Evolutionary conservation across 805 yeast species (phyloP).

Genomic region (Barnettozyma botsteinii): DNA sequence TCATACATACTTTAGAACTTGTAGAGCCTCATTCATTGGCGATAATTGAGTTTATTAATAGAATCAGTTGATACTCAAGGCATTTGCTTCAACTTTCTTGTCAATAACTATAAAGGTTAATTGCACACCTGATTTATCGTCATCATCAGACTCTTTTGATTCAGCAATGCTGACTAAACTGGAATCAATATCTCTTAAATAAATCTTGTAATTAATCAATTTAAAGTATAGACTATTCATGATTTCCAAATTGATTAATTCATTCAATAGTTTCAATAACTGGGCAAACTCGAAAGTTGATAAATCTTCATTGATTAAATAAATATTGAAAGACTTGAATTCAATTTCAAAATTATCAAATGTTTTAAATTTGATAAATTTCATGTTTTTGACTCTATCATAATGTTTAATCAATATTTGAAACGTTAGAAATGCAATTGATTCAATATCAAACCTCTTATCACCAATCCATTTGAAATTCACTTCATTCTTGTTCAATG

Average conservation of each 20-base stretch:
- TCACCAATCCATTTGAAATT: conserved; percentile 7
- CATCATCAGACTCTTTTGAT: background rate
- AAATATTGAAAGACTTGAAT: too few species aligned
- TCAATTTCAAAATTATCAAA: too few species aligned
- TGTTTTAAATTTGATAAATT: too few species aligned
- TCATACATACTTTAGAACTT: too few species aligned
- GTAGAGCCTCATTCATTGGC: too few species aligned
- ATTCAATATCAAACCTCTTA: conserved; percentile 4
- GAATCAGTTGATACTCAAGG: too few species aligned
- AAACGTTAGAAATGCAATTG: conserved; percentile 3
- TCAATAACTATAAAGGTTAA: too few species aligned
- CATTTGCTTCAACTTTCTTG: too few species aligned
- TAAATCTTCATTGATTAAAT: background rate
- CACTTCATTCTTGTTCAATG: background rate
- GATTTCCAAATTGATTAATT: background rate
- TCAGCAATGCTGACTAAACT: background rate
- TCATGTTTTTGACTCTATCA: background rate
- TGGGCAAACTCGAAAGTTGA: background rate
- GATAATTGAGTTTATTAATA: too few species aligned
- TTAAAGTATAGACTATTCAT: conserved; percentile 1
- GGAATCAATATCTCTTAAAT: background rate
- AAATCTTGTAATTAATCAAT: conserved; percentile 2
- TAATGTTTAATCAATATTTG: background rate
- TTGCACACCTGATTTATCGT: too few species aligned
- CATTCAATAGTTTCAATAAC: conserved; percentile 1